Conservation (phyloP, 495 filamentous ascomycete genomes). For the Cercophora newfieldiana region DNA sequence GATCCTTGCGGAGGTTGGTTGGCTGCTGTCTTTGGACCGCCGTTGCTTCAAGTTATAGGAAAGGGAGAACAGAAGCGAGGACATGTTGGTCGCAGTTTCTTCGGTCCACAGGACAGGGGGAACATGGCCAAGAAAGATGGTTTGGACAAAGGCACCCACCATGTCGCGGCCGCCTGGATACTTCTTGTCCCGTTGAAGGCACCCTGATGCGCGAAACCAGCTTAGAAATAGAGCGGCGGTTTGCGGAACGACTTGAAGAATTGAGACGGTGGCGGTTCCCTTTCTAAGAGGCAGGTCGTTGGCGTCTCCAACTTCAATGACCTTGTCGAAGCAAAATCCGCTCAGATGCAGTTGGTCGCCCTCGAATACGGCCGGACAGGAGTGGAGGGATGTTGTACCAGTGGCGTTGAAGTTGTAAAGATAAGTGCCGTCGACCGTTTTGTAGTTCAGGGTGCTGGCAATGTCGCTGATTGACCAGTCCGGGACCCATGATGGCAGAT, state of each 20-base stretch:
- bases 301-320: neutral
- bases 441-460: neutral
- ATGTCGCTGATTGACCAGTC: neutral
- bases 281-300: neutral
- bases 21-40: too few species aligned
- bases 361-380: neutral
- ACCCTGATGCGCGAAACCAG: neutral
- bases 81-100: neutral
- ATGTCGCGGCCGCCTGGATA: neutral
- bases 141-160: neutral
- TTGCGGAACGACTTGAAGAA: neutral
- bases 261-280: neutral
- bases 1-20: too few species aligned
- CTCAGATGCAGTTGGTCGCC: neutral
- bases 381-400: neutral
- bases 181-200: neutral
- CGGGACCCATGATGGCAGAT: neutral
- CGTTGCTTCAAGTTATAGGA: neutral
- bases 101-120: neutral
- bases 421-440: neutral
- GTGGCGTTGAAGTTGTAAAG: neutral
- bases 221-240: neutral
- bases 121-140: neutral
- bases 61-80: neutral
- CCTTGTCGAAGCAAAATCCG: slow-evolving; percentile 1